Evolutionary conservation across 148 eudicot genomes (phyloP).

Genomic region (Fagopyrum esculentum): DNA sequence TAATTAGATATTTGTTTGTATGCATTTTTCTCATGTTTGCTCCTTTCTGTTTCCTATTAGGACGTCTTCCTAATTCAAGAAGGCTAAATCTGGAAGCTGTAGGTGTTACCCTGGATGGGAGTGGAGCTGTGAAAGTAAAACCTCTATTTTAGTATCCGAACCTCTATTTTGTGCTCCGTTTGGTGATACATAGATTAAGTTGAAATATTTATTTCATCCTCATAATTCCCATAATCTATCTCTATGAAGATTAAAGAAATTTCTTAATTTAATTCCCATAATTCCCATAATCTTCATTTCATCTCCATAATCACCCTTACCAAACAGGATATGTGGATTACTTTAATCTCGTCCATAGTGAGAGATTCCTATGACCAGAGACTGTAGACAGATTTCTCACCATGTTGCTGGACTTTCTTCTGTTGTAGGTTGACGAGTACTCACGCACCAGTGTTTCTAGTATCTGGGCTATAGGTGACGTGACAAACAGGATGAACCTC

Average conservation of each 20-base stretch:
- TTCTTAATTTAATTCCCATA: too few relatives aligned
- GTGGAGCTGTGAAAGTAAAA: conserved; percentile 74
- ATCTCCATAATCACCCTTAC: too few relatives aligned
- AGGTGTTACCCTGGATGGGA: conserved; percentile 64
- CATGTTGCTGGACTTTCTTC: background rate
- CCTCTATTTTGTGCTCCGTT: background rate
- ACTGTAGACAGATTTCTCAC: background rate
- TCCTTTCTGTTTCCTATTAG: conserved; percentile 26
- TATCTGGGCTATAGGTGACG: conserved; percentile 98
- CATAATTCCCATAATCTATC: too few relatives aligned
- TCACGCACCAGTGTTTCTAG: conserved; percentile 79
- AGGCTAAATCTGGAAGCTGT: conserved; percentile 78
- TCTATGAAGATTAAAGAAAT: too few relatives aligned
- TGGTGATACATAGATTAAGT: too few relatives aligned
- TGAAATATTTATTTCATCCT: too few relatives aligned
- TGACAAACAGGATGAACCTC: conserved; percentile 83
- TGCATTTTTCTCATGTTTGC: background rate
- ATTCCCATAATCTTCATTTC: too few relatives aligned
- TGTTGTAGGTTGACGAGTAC: conserved; percentile 71
- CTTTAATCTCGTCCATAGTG: background rate
- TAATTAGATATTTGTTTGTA: background rate
- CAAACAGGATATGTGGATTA: background rate
- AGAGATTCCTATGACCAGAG: background rate
- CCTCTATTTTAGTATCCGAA: background rate
- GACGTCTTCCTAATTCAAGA: conserved; percentile 79